Conservation (phyloP, 2,329 filamentous ascomycete species). For the Colletotrichum tanaceti region DNA sequence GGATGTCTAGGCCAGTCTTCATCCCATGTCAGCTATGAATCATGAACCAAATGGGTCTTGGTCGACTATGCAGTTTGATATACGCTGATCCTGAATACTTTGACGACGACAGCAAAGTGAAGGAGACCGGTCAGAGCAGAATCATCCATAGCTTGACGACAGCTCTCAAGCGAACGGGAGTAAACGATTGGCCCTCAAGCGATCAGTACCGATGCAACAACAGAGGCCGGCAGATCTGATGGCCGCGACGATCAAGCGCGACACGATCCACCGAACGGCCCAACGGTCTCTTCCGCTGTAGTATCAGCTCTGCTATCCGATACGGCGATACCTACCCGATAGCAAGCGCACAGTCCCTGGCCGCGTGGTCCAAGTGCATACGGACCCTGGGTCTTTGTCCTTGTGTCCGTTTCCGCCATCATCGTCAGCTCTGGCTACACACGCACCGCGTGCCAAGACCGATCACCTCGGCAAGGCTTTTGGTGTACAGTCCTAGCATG, state of each 20-base stretch:
- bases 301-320: constrained; percentile 4
- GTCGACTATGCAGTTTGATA: background rate
- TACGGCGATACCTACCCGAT: no score
- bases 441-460: constrained; percentile 7
- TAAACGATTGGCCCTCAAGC: background rate
- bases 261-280: background rate
- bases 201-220: background rate
- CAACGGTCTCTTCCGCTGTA: constrained; percentile 22
- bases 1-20: background rate
- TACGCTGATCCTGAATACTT: background rate
- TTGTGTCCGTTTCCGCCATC: background rate
- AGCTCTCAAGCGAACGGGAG: background rate
- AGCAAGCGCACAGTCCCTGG: constrained; percentile 21
- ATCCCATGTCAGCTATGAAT: background rate
- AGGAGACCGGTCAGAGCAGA: background rate
- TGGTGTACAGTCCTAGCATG: constrained; percentile 8
- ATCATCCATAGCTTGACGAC: background rate
- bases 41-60: no score
- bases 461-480: background rate
- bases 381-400: background rate
- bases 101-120: background rate
- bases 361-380: constrained; percentile 6
- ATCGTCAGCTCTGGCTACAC: constrained; percentile 14
- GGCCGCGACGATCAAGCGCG: background rate
- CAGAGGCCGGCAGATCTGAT: constrained; percentile 19